phyloP scores from a whole-genome alignment of 306 rosid species.

The Vicia faba region DNA sequence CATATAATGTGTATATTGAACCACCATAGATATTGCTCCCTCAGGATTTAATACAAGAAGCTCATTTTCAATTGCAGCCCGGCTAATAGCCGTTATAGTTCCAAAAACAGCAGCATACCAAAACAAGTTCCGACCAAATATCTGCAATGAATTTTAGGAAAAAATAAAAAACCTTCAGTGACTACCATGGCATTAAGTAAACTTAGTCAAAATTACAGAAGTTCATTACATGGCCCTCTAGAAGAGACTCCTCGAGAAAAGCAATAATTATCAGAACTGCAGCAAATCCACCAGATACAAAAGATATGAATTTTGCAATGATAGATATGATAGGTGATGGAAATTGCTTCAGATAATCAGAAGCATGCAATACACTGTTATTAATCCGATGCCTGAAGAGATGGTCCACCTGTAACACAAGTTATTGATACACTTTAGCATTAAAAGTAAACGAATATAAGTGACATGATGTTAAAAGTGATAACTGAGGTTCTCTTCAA shows the following conservation, averaged over 20 bases:
- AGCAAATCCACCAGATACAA: slow-evolving; percentile 93
- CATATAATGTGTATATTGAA: slow-evolving; percentile 92
- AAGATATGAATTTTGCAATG: slow-evolving; percentile 85
- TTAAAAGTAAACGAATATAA: slow-evolving; percentile 15
- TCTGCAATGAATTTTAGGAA: slow-evolving; percentile 47
- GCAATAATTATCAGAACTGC: slow-evolving; percentile 88
- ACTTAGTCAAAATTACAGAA: slow-evolving; percentile 18
- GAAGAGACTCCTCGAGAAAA: slow-evolving; percentile 88
- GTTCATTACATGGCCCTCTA: slow-evolving; percentile 87
- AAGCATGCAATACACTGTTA: slow-evolving; percentile 80
- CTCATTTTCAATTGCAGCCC: slow-evolving; percentile 72
- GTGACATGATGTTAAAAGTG: not conserved
- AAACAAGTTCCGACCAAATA: slow-evolving; percentile 89
- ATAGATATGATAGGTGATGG: slow-evolving; percentile 88
- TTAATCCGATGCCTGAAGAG: slow-evolving; percentile 88
- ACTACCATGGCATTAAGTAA: slow-evolving; percentile 18
- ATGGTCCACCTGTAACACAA: slow-evolving; percentile 79
- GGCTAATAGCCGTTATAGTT: slow-evolving; percentile 78
- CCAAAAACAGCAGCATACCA: slow-evolving; percentile 99
- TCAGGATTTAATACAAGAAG: slow-evolving; percentile 77
- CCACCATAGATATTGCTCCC: slow-evolving; percentile 85
- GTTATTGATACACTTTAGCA: slow-evolving; percentile 27
- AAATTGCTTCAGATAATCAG: slow-evolving; percentile 83
- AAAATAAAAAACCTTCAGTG: not conserved
- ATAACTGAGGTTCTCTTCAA: slow-evolving; percentile 16